Conservation (phyloP, 2,329 filamentous ascomycete genomes). For the Trichoderma lentiforme region DNA sequence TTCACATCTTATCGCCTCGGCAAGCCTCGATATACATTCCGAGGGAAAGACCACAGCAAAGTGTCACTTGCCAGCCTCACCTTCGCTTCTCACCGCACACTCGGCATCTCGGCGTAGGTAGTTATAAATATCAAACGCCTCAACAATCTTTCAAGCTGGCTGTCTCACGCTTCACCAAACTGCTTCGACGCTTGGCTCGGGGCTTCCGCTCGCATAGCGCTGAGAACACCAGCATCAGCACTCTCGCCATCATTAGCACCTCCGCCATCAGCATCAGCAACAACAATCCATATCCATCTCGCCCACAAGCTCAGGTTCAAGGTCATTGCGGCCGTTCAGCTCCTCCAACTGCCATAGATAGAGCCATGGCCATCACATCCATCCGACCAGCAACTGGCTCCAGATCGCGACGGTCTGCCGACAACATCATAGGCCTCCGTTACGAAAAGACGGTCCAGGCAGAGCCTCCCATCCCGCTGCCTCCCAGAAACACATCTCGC, state of each 20-base stretch:
- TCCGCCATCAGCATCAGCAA: not conserved
- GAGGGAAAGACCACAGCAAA: not conserved
- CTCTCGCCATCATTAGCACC: not conserved
- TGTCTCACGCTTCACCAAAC: not conserved
- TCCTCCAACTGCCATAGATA: not conserved
- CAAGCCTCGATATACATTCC: not conserved
- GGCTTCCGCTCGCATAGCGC: constrained; percentile 2
- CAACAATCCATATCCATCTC: not conserved
- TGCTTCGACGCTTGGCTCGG: constrained; percentile 9
- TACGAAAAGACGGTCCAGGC: constrained; percentile 60
- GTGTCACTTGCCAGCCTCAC: not conserved
- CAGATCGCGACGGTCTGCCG: constrained; percentile 34
- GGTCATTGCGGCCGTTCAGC: not conserved
- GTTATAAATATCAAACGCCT: not conserved
- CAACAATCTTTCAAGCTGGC: constrained; percentile 4
- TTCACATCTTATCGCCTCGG: constrained; percentile 2
- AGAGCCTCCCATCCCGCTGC: constrained; percentile 54
- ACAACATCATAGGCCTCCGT: constrained; percentile 52
- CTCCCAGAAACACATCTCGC: constrained; percentile 42
- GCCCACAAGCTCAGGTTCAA: not conserved
- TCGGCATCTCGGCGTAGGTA: not conserved
- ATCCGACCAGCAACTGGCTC: constrained; percentile 42
- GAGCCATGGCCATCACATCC: constrained; percentile 32
- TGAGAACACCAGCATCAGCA: not conserved
- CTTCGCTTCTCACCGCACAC: not conserved